phyloP scores from a whole-genome alignment of 192 early-diverging fungal species.

The Glomus cerebriforme region DNA sequence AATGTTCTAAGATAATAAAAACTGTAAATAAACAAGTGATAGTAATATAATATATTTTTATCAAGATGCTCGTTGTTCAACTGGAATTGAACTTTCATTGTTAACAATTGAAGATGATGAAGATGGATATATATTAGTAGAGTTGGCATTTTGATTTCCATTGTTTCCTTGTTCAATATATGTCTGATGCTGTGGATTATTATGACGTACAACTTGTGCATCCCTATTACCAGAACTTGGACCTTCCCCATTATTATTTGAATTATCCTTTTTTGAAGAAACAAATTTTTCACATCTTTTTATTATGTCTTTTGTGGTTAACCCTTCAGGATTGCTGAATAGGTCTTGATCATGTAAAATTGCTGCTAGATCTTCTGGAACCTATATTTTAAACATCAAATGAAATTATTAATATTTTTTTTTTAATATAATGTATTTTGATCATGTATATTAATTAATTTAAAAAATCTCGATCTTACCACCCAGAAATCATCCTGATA shows the following conservation, averaged over 20 bases:
- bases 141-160: neutral
- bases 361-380: slow-evolving; percentile 57
- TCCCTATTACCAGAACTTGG: neutral
- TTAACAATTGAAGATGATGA: neutral
- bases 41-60: slow-evolving; percentile 4
- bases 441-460: neutral
- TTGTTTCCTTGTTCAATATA: neutral
- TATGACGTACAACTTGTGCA: neutral
- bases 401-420: neutral
- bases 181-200: slow-evolving; percentile 5
- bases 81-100: slow-evolving; percentile 27
- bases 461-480: slow-evolving; percentile 42
- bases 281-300: slow-evolving; percentile 57
- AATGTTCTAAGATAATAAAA: neutral
- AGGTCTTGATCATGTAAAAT: slow-evolving; percentile 52
- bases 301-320: slow-evolving; percentile 56
- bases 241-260: slow-evolving; percentile 1
- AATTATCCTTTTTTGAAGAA: slow-evolving; percentile 49
- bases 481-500: slow-evolving; percentile 68
- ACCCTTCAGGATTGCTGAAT: slow-evolving; percentile 47
- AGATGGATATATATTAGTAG: neutral
- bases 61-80: slow-evolving; percentile 30
- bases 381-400: slow-evolving; percentile 32
- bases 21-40: neutral
- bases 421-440: no score